Evolutionary conservation across 805 yeast species (phyloP).

Genomic region (Candida succiphila): DNA sequence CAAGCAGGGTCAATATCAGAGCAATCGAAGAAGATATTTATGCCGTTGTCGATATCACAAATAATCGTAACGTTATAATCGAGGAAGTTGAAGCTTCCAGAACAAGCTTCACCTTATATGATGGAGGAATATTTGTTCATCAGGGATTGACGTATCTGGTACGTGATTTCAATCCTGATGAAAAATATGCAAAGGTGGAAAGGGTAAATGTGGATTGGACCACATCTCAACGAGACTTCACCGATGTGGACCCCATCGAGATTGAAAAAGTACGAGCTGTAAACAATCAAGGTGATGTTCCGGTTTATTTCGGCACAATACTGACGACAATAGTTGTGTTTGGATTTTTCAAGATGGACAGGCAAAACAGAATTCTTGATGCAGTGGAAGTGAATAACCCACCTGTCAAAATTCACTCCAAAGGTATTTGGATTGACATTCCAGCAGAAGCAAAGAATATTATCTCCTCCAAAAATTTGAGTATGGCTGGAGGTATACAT

Average conservation of each 20-base stretch:
- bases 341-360: constrained; percentile 86
- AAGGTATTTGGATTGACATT: constrained; percentile 90
- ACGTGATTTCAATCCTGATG: constrained; percentile 71
- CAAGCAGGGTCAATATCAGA: constrained; percentile 64
- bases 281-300: constrained; percentile 34
- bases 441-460: constrained; percentile 55
- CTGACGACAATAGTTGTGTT: constrained; percentile 69
- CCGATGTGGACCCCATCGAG: constrained; percentile 83
- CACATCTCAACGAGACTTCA: constrained; percentile 83
- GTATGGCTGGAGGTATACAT: constrained; percentile 87
- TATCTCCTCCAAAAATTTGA: constrained; percentile 47
- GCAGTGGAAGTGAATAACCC: constrained; percentile 90
- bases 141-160: constrained; percentile 90
- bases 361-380: constrained; percentile 72
- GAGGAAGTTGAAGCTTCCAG: constrained; percentile 87
- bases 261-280: constrained; percentile 56
- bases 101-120: constrained; percentile 81
- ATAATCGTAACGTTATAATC: constrained; percentile 62
- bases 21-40: constrained; percentile 74
- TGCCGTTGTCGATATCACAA: constrained; percentile 87
- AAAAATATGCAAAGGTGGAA: constrained; percentile 73
- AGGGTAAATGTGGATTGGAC: constrained; percentile 92
- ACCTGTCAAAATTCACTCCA: constrained; percentile 56
- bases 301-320: constrained; percentile 70
- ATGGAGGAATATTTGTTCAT: constrained; percentile 88